A percentile compares a stretch with the other conserved stretches of the same genome.
Evolutionary conservation across 2,329 filamentous ascomycete genomes (phyloP).

Genomic region (Xylaria polymorpha): DNA sequence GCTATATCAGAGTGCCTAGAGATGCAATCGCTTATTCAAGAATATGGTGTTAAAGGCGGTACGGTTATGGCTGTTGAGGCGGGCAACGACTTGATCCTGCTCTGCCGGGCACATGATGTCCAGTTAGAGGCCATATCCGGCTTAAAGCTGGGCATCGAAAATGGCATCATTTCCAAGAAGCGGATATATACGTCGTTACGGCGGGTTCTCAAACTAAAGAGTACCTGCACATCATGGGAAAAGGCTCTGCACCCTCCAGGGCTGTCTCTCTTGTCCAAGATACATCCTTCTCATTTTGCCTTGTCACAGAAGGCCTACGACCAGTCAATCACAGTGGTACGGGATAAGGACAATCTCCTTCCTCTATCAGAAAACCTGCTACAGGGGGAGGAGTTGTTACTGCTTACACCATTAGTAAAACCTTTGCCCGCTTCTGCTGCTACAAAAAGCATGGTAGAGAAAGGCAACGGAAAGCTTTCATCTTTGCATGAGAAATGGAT

Average conservation of each 20-base stretch:
- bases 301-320: conserved; percentile 90
- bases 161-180: conserved; percentile 84
- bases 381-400: conserved; percentile 85
- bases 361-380: conserved; percentile 85
- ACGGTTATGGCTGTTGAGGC: conserved; percentile 98
- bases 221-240: conserved; percentile 88
- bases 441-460: conserved; percentile 75
- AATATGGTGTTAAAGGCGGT: conserved; percentile 95
- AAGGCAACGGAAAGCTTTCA: conserved; percentile 55
- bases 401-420: conserved; percentile 90
- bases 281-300: conserved; percentile 84
- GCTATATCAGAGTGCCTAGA: conserved; percentile 95
- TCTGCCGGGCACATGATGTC: conserved; percentile 87
- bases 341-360: conserved; percentile 86
- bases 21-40: conserved; percentile 95
- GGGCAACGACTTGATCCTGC: conserved; percentile 89
- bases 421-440: conserved; percentile 90
- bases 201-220: conserved; percentile 83
- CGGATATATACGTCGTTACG: conserved; percentile 83
- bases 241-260: conserved; percentile 90
- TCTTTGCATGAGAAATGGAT: conserved; percentile 66
- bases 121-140: conserved; percentile 93
- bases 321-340: conserved; percentile 89
- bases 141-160: conserved; percentile 88
- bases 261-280: conserved; percentile 77